These are phyloP conservation scores for Myriosclerotinia curreyana DNA, from an alignment of 2,329 filamentous ascomycete species.

Conservation along the genomic window DNA sequence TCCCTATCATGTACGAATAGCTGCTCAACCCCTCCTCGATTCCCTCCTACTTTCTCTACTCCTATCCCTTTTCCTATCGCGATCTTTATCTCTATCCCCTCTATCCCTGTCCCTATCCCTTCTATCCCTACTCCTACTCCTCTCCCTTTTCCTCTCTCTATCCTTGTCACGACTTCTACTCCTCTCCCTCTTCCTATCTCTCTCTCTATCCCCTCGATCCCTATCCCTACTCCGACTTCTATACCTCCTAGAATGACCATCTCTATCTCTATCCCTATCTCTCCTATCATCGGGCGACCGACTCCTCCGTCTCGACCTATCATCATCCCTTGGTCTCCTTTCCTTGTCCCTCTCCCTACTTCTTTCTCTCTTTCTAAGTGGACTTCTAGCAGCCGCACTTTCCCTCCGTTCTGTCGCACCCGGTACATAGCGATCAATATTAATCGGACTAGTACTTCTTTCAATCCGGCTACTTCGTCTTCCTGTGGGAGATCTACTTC, in stretches of 20 bases:
- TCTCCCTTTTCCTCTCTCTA: conserved; percentile 7
- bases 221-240: conserved; percentile 28
- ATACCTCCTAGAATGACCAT: conserved; percentile 23
- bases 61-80: conserved; percentile 31
- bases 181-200: conserved; percentile 25
- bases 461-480: conserved; percentile 36
- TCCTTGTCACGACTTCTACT: conserved; percentile 22
- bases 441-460: conserved; percentile 37
- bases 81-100: conserved; percentile 23
- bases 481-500: conserved; percentile 37
- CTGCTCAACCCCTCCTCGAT: conserved; percentile 28
- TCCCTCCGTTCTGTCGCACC: conserved; percentile 32
- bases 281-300: conserved; percentile 21
- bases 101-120: conserved; percentile 1
- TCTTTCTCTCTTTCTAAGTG: conserved; percentile 31
- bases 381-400: conserved; percentile 29
- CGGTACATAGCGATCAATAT: conserved; percentile 40
- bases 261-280: conserved; percentile 15
- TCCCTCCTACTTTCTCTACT: conserved; percentile 31
- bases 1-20: background rate
- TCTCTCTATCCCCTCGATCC: conserved; percentile 18
- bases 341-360: conserved; percentile 32
- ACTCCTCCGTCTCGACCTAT: conserved; percentile 26
- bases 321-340: conserved; percentile 22
- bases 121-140: conserved; percentile 12